Percentiles rank a stretch among this genome's conserved stretches.
Evolutionary conservation across 2,329 filamentous ascomycete species (phyloP).

Genomic region (Fusarium sp.): DNA sequence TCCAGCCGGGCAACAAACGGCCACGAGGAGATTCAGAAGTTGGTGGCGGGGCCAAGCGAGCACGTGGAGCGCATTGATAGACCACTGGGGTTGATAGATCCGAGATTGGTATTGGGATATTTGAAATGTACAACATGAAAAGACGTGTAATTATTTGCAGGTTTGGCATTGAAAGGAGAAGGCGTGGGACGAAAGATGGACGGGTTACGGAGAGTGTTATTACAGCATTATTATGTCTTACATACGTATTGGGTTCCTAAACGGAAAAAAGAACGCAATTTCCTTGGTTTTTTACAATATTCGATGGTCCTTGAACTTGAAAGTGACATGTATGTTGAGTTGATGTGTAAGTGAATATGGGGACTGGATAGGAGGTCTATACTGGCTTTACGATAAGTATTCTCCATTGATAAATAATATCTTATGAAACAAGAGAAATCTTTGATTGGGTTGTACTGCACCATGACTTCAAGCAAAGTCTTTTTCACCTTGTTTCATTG

Average conservation of each 20-base stretch:
- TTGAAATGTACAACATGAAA: constrained; percentile 46
- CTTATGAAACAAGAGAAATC: too few species aligned
- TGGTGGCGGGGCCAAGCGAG: constrained; percentile 60
- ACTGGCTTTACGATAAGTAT: too few species aligned
- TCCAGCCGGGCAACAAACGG: constrained; percentile 71
- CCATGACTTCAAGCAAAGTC: neutral
- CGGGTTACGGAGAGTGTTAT: constrained; percentile 27
- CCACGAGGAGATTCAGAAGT: constrained; percentile 67
- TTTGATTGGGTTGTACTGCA: too few species aligned
- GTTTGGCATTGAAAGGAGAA: constrained; percentile 36
- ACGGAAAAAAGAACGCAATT: constrained; percentile 44
- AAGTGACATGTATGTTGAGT: neutral
- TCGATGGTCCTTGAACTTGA: neutral
- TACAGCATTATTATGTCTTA: constrained; percentile 37
- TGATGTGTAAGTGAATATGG: neutral
- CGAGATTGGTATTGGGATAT: constrained; percentile 14
- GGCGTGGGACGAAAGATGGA: constrained; percentile 28
- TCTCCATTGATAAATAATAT: too few species aligned
- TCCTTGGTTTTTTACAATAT: constrained; percentile 32
- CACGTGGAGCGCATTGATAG: constrained; percentile 58
- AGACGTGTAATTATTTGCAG: constrained; percentile 41
- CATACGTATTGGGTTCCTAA: constrained; percentile 43
- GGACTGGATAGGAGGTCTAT: too few species aligned
- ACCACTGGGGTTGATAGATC: constrained; percentile 2
- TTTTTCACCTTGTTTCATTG: constrained; percentile 3